phyloP scores from a whole-genome alignment of 305 asterid genomes.

The Fraxinus ornus region DNA sequence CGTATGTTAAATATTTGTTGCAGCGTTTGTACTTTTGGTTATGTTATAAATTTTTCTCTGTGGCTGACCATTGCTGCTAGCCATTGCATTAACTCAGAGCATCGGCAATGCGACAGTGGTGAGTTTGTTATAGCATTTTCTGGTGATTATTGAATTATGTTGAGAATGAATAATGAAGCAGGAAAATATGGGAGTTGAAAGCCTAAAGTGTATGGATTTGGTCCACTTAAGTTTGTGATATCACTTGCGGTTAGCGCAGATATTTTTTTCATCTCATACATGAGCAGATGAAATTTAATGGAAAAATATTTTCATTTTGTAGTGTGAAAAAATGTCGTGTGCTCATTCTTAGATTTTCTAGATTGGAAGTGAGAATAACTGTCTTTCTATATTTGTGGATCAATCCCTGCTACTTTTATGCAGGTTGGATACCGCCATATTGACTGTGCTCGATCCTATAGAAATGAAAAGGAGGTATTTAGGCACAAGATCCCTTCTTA shows the following conservation, averaged over 20 bases:
- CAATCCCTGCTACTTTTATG: conserved; percentile 19
- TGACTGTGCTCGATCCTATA: conserved; percentile 62
- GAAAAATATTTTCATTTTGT: background rate
- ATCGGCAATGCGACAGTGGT: background rate
- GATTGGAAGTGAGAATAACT: background rate
- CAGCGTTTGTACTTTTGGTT: background rate
- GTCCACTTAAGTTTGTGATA: background rate
- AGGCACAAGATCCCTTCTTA: background rate
- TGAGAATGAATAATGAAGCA: conserved; percentile 1
- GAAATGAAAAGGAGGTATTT: conserved; percentile 61
- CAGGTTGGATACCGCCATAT: conserved; percentile 79
- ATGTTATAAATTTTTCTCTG: background rate
- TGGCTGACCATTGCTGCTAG: background rate
- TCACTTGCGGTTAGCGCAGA: background rate
- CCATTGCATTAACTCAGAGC: background rate
- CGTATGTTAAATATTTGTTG: background rate
- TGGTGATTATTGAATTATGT: background rate
- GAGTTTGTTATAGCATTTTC: background rate
- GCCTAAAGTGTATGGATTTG: background rate
- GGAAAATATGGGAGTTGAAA: background rate
- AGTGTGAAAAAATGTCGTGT: background rate
- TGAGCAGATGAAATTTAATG: background rate
- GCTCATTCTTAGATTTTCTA: background rate
- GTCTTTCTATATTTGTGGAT: background rate
- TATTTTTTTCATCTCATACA: background rate